phyloP scores from a whole-genome alignment of 495 filamentous ascomycete species.

The Cryomyces antarcticus region DNA sequence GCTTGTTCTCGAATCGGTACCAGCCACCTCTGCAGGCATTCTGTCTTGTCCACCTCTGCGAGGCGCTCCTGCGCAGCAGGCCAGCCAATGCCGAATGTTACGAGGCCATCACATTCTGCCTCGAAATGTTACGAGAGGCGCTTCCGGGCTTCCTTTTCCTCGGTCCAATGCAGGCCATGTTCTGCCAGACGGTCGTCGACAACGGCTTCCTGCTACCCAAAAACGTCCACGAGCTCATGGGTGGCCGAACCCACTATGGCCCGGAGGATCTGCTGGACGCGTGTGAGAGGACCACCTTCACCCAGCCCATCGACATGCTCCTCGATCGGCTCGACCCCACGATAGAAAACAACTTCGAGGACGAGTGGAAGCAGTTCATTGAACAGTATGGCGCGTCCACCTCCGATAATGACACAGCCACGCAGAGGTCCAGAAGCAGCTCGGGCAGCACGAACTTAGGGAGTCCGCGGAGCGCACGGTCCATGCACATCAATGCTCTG shows the following conservation, averaged over 20 bases:
- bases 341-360: constrained; percentile 1
- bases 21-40: constrained; percentile 19
- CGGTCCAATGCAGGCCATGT: constrained; percentile 18
- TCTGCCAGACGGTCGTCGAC: constrained; percentile 7
- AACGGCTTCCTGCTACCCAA: background rate
- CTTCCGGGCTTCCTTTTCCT: constrained; percentile 12
- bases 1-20: constrained; percentile 13
- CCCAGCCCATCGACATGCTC: constrained; percentile 2
- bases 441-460: too few relatives aligned
- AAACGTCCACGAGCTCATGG: constrained; percentile 1
- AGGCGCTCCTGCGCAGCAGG: constrained; percentile 12
- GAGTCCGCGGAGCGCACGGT: too few relatives aligned
- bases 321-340: constrained; percentile 1
- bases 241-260: constrained; percentile 1
- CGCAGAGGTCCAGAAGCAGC: too few relatives aligned
- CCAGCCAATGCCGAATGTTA: background rate
- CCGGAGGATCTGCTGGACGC: constrained; percentile 4
- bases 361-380: constrained; percentile 2
- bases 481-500: too few relatives aligned
- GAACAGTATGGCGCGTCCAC: background rate
- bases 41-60: constrained; percentile 16
- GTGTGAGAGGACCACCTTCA: constrained; percentile 3
- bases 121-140: constrained; percentile 12
- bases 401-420: too few relatives aligned
- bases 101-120: constrained; percentile 13